Conservation (phyloP, 78 protist genomes). For the Bigelowiella natans region DNA sequence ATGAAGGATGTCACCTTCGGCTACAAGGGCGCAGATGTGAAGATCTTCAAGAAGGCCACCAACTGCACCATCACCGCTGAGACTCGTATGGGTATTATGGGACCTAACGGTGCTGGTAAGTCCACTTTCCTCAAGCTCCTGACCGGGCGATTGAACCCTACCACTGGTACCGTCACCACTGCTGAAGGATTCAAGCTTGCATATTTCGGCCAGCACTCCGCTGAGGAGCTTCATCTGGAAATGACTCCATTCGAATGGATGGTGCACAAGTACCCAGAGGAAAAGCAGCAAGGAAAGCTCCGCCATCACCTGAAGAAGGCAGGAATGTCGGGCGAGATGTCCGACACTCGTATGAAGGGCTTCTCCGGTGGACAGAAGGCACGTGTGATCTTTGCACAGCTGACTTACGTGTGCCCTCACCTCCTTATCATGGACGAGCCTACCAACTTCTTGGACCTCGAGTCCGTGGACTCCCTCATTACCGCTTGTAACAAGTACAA, state of each 20-base stretch:
- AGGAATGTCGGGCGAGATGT: neutral
- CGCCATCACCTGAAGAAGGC: neutral
- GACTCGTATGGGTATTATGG: neutral
- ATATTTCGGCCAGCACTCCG: neutral
- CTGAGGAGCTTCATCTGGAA: neutral
- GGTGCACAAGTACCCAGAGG: neutral
- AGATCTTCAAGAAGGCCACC: too few species aligned
- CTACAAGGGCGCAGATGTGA: too few species aligned
- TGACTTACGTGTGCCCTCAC: slow-evolving; percentile 10
- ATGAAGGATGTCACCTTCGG: too few species aligned
- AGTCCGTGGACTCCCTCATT: neutral
- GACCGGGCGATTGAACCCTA: neutral
- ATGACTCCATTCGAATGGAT: neutral
- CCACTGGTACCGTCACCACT: neutral
- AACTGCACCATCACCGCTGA: too few species aligned
- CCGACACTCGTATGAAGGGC: neutral
- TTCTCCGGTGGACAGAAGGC: slow-evolving; percentile 24
- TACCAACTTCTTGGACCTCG: slow-evolving; percentile 40
- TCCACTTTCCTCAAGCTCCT: neutral
- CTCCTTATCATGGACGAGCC: slow-evolving; percentile 41
- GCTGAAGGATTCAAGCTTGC: neutral
- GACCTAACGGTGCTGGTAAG: neutral
- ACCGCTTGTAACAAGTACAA: neutral
- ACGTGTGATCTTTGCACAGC: slow-evolving; percentile 24
- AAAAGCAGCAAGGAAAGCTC: neutral